Conservation (phyloP, 2,329 filamentous ascomycete species). For the Penicillium sp. region DNA sequence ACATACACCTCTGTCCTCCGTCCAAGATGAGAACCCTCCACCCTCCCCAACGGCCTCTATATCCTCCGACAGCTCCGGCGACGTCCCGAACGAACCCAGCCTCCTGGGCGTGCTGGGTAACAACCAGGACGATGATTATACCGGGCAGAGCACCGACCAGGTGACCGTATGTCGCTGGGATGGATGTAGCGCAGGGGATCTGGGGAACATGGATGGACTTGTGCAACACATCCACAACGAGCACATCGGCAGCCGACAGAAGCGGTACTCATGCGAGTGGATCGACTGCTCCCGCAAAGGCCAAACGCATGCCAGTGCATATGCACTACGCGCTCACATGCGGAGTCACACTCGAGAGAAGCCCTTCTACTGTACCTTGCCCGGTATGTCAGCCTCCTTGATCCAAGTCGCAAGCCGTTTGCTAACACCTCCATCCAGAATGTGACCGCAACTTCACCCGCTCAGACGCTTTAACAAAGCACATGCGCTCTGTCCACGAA, state of each 20-base stretch:
- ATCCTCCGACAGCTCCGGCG: conserved; percentile 85
- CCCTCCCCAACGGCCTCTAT: conserved; percentile 61
- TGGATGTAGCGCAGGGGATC: conserved; percentile 64
- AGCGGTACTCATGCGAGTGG: conserved; percentile 99
- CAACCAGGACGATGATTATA: conserved; percentile 56
- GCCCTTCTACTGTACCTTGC: conserved; percentile 92
- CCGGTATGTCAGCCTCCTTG: conserved; percentile 57
- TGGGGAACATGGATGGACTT: conserved; percentile 73
- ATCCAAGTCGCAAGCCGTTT: background rate
- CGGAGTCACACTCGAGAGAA: conserved; percentile 96
- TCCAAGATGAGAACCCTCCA: conserved; percentile 38
- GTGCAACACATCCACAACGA: conserved; percentile 85
- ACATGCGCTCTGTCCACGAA: conserved; percentile 98
- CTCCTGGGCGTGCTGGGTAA: conserved; percentile 41
- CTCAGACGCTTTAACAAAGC: conserved; percentile 91
- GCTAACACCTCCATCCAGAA: conserved; percentile 53
- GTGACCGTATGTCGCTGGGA: conserved; percentile 75
- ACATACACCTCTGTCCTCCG: conserved; percentile 48
- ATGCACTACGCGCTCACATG: conserved; percentile 96
- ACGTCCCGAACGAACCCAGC: conserved; percentile 67
- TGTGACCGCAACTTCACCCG: conserved; percentile 95
- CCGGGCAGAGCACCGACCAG: conserved; percentile 66
- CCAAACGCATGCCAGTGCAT: conserved; percentile 87
- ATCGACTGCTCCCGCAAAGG: conserved; percentile 81
- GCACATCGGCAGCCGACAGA: conserved; percentile 87